Base-by-base conservation (phyloP, 345 rosid species). In the Jatropha curcas region DNA sequence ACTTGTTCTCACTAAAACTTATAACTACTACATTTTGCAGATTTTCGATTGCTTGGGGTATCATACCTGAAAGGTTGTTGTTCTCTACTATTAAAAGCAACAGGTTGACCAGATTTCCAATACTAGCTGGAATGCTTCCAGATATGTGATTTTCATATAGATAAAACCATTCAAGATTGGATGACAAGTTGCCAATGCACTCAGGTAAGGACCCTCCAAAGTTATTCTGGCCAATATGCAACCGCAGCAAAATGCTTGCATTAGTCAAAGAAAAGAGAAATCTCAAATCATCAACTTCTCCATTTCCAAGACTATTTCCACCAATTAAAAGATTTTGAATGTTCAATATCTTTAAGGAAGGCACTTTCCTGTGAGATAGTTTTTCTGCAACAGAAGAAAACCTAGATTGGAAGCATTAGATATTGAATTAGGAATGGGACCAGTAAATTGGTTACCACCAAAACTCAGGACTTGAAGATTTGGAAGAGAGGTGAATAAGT, bases 301-400 rank as follows among this genome's bases (percentile, higher is more conserved):
- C 67, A 8, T 55, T 74, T 67, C 72, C 77, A 28, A 74, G 72
- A 6, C 31, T 16, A 48, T 74, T 74, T 34, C 67, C 67, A 67
- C 48, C 63, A 45, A 43, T n/a, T n/a, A n/a, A n/a, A n/a, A 74
- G 67, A 11, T 48, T 67, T n/a, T n/a, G n/a, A n/a, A n/a, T n/a
- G 20, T 45, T 45, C 65, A 74, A 13, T 39, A 46, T 74, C 25
- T 74, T 67, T 51, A 59, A 31, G 4, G 67, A 74, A 41, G 77
- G 77, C 59, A 74, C 6, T 1, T 4, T 33, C 24, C 67, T 66
- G 2, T n/a, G 43, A 7, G 67, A 9, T 22, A 50, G 13, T 20
- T 74, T 74, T 4, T 24, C 34, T 4, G 77, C 66, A 22, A 74
- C 59, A 0, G 72, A 67, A 59, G 72, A 67, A 59, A 74, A 27